A percentile compares a stretch with the other conserved stretches of the same genome.
Evolutionary conservation across 257 asterid species (phyloP).

Genomic region (Fraxinus excelsior): DNA sequence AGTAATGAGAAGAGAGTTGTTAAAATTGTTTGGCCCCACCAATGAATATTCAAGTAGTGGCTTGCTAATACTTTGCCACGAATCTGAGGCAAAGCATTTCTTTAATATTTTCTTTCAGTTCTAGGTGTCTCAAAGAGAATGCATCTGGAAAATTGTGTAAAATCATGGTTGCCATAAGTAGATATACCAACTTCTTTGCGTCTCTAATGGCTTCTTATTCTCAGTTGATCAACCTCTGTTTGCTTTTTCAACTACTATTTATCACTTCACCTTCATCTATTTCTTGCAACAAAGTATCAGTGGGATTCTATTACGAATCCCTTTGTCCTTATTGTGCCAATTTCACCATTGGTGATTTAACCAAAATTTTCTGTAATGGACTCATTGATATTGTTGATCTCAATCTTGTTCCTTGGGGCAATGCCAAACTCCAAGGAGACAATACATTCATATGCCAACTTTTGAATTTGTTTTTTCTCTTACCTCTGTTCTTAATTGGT

Average conservation of each 20-base stretch:
- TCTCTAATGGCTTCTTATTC: constrained; percentile 28
- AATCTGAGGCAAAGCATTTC: constrained; percentile 20
- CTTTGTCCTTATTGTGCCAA: constrained; percentile 45
- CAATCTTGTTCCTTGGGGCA: constrained; percentile 54
- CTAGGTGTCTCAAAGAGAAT: neutral
- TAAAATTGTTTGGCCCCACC: constrained; percentile 28
- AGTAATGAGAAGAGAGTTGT: neutral
- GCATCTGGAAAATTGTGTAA: neutral
- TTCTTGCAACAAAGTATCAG: constrained; percentile 35
- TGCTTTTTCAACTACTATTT: constrained; percentile 28
- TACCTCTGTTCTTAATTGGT: neutral
- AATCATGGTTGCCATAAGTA: constrained; percentile 9
- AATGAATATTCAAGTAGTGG: constrained; percentile 32
- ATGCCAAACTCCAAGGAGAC: constrained; percentile 37
- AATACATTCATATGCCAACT: constrained; percentile 41
- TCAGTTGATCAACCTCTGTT: constrained; percentile 23
- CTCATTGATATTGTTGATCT: constrained; percentile 44
- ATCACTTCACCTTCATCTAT: constrained; percentile 16
- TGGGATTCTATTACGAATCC: constrained; percentile 40
- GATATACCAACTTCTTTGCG: constrained; percentile 1
- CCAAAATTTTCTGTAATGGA: constrained; percentile 33
- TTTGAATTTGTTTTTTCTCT: constrained; percentile 4
- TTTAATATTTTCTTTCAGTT: constrained; percentile 1
- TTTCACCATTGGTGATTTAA: constrained; percentile 39
- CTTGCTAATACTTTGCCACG: constrained; percentile 32